Evolutionary conservation across 495 filamentous ascomycete genomes (phyloP).

Genomic region (Umbilicaria muhlenbergii): DNA sequence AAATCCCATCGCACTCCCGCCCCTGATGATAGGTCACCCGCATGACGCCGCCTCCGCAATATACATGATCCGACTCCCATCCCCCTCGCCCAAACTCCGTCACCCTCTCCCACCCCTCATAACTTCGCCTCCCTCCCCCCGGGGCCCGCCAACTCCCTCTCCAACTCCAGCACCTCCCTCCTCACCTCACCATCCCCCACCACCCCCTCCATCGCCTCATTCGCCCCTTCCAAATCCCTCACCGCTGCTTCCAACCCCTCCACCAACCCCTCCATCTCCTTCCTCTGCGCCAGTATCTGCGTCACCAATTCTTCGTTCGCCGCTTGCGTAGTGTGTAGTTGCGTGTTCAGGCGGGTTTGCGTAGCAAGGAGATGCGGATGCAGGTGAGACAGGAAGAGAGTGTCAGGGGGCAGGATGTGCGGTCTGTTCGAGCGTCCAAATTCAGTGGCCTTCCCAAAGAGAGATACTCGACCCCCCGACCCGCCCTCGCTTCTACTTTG

Average conservation of each 20-base stretch:
- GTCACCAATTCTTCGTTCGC: conserved; percentile 49
- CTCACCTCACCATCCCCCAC: conserved; percentile 24
- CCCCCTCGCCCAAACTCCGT: no score
- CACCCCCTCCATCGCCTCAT: conserved; percentile 28
- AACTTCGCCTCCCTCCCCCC: conserved; percentile 8
- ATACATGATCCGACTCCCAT: no score
- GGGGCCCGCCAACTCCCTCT: conserved; percentile 27
- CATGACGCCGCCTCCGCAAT: no score
- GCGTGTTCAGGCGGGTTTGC: conserved; percentile 41
- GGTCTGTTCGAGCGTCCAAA: conserved; percentile 30
- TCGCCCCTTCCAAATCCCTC: conserved; percentile 52
- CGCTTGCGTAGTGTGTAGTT: conserved; percentile 42
- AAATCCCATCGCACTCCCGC: no score
- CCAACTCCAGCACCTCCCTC: conserved; percentile 28
- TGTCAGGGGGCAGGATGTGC: conserved; percentile 55
- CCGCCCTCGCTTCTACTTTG: conserved; percentile 52
- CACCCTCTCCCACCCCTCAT: background rate
- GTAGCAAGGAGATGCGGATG: conserved; percentile 47
- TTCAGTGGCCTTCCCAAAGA: no score
- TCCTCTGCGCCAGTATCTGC: conserved; percentile 47
- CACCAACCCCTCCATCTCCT: conserved; percentile 57
- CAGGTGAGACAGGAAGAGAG: conserved; percentile 55
- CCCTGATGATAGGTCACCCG: no score
- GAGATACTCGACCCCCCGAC: no score
- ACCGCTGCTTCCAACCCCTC: conserved; percentile 48